Percentiles rank a stretch among this genome's conserved stretches.
These are phyloP conservation scores for Aristolochia fimbriata DNA, from an alignment of 164 flowering plant species.

Conservation along the genomic window DNA sequence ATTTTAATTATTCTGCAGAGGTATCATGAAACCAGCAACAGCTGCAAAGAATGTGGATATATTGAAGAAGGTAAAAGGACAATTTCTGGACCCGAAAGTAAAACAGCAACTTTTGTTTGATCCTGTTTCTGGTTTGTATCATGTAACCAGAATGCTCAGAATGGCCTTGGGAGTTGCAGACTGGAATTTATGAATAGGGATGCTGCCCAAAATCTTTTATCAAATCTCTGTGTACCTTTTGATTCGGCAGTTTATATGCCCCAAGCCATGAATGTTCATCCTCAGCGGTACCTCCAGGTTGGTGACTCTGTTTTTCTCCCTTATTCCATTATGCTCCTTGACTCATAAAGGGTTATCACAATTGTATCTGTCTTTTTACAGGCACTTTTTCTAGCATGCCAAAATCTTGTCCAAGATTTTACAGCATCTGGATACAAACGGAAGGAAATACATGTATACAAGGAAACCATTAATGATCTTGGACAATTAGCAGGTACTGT, in stretches of 20 bases:
- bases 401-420: constrained; percentile 33
- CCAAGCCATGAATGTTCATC: constrained; percentile 74
- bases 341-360: not conserved
- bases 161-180: constrained; percentile 62
- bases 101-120: not conserved
- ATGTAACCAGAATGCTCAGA: constrained; percentile 64
- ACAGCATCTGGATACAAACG: constrained; percentile 22
- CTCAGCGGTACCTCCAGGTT: constrained; percentile 76
- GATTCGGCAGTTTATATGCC: constrained; percentile 82
- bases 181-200: constrained; percentile 45
- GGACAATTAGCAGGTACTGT: constrained; percentile 48
- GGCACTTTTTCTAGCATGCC: constrained; percentile 82
- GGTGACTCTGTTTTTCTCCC: constrained; percentile 1
- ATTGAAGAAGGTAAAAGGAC: constrained; percentile 43
- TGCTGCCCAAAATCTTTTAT: constrained; percentile 52
- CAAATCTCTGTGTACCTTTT: constrained; percentile 52
- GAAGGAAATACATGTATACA: constrained; percentile 42
- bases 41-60: constrained; percentile 45
- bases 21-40: constrained; percentile 77
- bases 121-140: constrained; percentile 5
- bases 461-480: constrained; percentile 39
- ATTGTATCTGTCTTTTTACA: constrained; percentile 13
- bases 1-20: constrained; percentile 36
- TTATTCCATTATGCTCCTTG: not conserved
- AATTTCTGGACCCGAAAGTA: not conserved